Conservation (phyloP, 1,284 basidiomycete species). For the Xerocomus nothofagi region DNA sequence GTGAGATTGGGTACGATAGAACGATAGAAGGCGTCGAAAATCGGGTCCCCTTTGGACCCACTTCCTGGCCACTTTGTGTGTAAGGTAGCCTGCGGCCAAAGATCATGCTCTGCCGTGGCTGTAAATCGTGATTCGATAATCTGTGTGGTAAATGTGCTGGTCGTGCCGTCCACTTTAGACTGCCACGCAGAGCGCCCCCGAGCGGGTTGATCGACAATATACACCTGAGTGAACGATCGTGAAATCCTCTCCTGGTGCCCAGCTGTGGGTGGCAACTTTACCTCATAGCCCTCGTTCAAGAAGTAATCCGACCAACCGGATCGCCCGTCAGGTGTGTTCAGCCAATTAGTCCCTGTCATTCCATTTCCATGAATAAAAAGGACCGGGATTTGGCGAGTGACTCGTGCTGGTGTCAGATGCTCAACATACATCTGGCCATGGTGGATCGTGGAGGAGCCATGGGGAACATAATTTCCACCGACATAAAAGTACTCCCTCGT, state of each 20-base stretch:
- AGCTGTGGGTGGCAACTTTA: conserved; percentile 15
- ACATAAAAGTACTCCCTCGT: conserved; percentile 46
- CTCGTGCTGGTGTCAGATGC: conserved; percentile 40
- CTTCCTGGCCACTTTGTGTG: conserved; percentile 55
- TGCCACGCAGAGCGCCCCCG: conserved; percentile 51
- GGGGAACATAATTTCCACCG: conserved; percentile 39
- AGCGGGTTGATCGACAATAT: conserved; percentile 51
- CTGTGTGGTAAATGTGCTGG: conserved; percentile 32
- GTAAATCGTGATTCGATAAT: conserved; percentile 46
- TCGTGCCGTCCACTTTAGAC: conserved; percentile 40
- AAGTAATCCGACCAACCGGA: conserved; percentile 53
- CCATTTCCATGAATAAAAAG: conserved; percentile 48
- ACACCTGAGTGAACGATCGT: conserved; percentile 37
- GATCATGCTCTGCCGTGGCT: conserved; percentile 38
- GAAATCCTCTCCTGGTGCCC: not conserved
- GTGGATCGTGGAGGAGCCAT: conserved; percentile 36
- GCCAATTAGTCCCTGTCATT: conserved; percentile 49
- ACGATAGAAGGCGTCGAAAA: conserved; percentile 47
- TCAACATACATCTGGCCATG: conserved; percentile 51
- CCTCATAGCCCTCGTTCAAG: conserved; percentile 47
- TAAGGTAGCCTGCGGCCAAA: conserved; percentile 48
- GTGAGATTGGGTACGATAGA: conserved; percentile 34
- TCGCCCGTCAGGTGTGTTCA: conserved; percentile 52
- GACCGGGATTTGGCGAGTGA: conserved; percentile 42
- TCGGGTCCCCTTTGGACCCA: conserved; percentile 44